phyloP scores from a whole-genome alignment of 2,329 filamentous ascomycete genomes.

The Chalara sp. region DNA sequence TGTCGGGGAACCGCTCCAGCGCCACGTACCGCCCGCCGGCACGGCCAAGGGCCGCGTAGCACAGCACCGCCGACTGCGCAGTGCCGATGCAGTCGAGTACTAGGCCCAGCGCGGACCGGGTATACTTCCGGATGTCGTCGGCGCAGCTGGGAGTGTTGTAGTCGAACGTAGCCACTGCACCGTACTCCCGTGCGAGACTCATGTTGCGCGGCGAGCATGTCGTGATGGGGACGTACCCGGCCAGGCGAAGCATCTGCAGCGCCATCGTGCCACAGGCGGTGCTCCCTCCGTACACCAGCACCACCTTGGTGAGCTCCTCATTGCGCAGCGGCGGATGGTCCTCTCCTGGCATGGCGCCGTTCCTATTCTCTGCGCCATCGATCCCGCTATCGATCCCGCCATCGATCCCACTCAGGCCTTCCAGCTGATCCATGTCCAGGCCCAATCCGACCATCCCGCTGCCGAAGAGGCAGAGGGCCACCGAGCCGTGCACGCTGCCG shows the following conservation, averaged over 20 bases:
- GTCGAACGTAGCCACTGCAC: background rate
- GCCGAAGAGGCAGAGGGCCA: background rate
- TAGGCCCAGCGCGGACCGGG: too few species aligned
- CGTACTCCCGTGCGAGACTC: background rate
- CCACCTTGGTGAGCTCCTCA: constrained; percentile 6
- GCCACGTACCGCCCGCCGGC: background rate
- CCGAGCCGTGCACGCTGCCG: background rate
- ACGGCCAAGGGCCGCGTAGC: background rate
- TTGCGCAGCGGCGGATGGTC: background rate
- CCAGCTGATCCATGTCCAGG: background rate
- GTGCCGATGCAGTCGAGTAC: too few species aligned
- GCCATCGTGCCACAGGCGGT: constrained; percentile 6
- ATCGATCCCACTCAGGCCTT: background rate
- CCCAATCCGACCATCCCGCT: background rate
- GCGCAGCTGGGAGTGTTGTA: background rate
- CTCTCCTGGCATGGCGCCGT: background rate
- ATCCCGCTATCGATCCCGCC: too few species aligned
- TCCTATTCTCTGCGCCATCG: background rate
- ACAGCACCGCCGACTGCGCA: background rate
- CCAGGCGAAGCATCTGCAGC: constrained; percentile 2
- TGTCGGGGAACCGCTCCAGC: background rate
- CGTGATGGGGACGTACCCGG: background rate
- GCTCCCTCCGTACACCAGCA: constrained; percentile 5
- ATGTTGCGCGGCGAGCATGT: background rate
- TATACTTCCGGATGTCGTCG: too few species aligned